Conservation (phyloP, 2,329 filamentous ascomycete species). For the Monilinia laxa region DNA sequence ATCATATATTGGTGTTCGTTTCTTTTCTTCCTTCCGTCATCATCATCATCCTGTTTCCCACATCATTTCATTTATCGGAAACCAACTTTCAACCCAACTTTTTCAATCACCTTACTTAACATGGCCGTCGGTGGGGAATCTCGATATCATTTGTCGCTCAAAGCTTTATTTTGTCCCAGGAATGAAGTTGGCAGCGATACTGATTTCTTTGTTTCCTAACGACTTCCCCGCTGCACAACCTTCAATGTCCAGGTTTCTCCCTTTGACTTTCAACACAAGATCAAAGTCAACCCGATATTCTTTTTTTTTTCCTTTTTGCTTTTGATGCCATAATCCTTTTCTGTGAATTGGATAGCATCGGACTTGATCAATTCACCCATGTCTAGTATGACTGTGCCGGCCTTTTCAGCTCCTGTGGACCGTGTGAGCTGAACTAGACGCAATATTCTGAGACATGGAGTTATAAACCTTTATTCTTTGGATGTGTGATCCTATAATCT, state of each 20-base stretch:
- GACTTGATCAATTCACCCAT: constrained; percentile 6
- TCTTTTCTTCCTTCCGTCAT: too few relatives aligned
- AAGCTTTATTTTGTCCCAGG: not conserved
- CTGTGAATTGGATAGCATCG: not conserved
- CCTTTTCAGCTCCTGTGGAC: constrained; percentile 5
- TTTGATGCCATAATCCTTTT: not conserved
- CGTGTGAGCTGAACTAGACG: not conserved
- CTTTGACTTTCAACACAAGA: constrained; percentile 3
- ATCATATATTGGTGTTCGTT: too few relatives aligned
- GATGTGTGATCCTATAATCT: constrained; percentile 3
- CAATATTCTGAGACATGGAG: not conserved
- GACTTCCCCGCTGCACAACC: not conserved
- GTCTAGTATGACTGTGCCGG: not conserved
- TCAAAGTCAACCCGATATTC: constrained; percentile 6
- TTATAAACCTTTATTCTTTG: constrained; percentile 13
- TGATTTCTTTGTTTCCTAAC: not conserved
- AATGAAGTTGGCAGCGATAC: constrained; percentile 13
- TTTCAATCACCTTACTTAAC: not conserved
- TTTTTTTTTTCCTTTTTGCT: too few relatives aligned
- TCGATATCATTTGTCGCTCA: too few relatives aligned
- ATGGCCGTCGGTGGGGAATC: not conserved
- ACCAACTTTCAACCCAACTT: not conserved
- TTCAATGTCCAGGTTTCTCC: constrained; percentile 11
- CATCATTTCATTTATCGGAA: too few relatives aligned
- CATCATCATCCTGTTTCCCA: too few relatives aligned